Evolutionary conservation across 2,329 filamentous ascomycete genomes (phyloP), one percentile per base, ranked within the genome.

Genomic region (Colletotrichum kahawae): DNA sequence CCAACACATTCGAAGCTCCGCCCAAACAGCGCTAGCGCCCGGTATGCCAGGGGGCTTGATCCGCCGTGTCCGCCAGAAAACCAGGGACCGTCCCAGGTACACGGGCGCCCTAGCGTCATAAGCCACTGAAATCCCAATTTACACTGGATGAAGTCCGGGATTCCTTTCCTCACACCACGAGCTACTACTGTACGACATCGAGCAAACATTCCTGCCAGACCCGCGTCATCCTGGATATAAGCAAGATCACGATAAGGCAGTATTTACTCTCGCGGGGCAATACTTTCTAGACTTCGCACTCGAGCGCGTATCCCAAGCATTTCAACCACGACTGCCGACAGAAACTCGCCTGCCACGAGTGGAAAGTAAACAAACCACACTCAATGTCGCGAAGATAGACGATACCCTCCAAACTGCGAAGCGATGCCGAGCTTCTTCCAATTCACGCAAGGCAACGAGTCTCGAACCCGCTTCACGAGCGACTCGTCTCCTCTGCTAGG

Each of bases 361-460:
- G 33, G 18, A 33, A 64, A 54, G 29, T 67, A 76, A 69, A 77
- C 70, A 75, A 56, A 70, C 64, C 62, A 48, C 34, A 68, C 43
- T 62, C 48, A 68, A 71, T 70, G 67, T 76, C 34, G 73, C 63
- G 62, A 68, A 64, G 48, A 73, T 73, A 73, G 31, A 24, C 27
- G 48, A 64, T 54, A 14, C 66, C 38, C 56, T n/a, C 34, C 31
- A 56, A 62, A n/a, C 27, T 33, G 48, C 24, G 34, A 64, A 75
- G 69, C 63, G 59, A 93, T 93, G 91, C 90, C 92, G 81, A 87
- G 88, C 80, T 92, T 93, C 87, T 93, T 93, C 84, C 87, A 89
- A 82, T 93, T 93, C 84, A 92, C 92, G 77, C 91, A 92, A 80
- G 92, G 92, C 82, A 88, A 85, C 80, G 92, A 93, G 84, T 88